phyloP scores from a whole-genome alignment of 345 rosid genomes.

The Dipteronia dyeriana region DNA sequence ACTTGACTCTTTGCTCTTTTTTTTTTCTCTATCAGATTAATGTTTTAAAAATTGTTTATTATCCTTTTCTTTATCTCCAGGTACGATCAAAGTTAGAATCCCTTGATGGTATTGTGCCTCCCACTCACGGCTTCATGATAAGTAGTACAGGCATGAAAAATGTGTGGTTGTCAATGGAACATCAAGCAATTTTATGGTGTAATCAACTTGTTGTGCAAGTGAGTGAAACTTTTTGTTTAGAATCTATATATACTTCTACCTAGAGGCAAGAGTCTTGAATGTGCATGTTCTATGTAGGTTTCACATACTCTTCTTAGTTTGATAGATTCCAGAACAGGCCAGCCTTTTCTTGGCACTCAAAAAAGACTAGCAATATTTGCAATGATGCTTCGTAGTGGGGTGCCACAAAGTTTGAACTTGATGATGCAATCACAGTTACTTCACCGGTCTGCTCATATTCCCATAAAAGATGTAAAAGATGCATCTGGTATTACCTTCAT shows the following conservation, averaged over 20 bases:
- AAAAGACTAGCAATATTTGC: slow-evolving; percentile 65
- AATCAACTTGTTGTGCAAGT: slow-evolving; percentile 97
- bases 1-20: not conserved
- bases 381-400: slow-evolving; percentile 86
- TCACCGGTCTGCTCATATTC: slow-evolving; percentile 36
- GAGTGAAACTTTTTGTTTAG: slow-evolving; percentile 34
- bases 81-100: slow-evolving; percentile 82
- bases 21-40: not conserved
- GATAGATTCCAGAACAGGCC: slow-evolving; percentile 74
- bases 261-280: slow-evolving; percentile 25
- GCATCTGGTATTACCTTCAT: slow-evolving; percentile 37
- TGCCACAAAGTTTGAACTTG: slow-evolving; percentile 74
- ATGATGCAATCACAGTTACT: slow-evolving; percentile 53
- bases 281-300: slow-evolving; percentile 54
- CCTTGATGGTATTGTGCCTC: slow-evolving; percentile 93
- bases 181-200: slow-evolving; percentile 98
- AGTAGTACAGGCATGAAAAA: slow-evolving; percentile 90
- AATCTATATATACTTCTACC: slow-evolving; percentile 11
- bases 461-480: slow-evolving; percentile 47
- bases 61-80: slow-evolving; percentile 40
- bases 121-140: slow-evolving; percentile 84
- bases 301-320: slow-evolving; percentile 96
- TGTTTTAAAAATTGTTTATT: slow-evolving; percentile 9
- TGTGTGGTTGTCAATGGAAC: slow-evolving; percentile 99
- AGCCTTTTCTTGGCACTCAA: slow-evolving; percentile 59